Evolutionary conservation across 768 basidiomycete genomes (phyloP).

Genomic region (Boletus rubroflammeus): DNA sequence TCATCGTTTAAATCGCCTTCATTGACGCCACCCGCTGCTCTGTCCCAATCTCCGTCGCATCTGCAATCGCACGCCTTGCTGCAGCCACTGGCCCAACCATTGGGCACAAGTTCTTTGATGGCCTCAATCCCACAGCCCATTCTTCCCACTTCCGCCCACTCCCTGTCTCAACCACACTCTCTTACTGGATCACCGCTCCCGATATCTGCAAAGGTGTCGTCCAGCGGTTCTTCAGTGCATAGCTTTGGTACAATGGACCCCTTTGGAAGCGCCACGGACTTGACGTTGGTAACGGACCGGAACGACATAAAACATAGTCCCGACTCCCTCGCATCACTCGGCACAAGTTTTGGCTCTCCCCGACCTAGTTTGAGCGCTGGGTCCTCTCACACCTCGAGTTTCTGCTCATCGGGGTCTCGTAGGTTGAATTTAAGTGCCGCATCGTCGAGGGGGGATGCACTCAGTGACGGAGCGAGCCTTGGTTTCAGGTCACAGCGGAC

Average conservation of each 20-base stretch:
- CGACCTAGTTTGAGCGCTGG: constrained; percentile 25
- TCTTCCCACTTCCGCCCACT: constrained; percentile 17
- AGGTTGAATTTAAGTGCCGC: constrained; percentile 17
- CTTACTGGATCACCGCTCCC: constrained; percentile 28
- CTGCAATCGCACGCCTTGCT: constrained; percentile 12
- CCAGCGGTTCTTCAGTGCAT: constrained; percentile 21
- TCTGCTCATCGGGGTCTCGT: constrained; percentile 25
- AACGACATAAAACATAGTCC: constrained; percentile 23
- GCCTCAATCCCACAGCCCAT: constrained; percentile 21
- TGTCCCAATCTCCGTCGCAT: constrained; percentile 24
- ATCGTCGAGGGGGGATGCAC: constrained; percentile 20
- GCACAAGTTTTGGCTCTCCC: constrained; percentile 25
- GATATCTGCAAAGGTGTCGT: constrained; percentile 21
- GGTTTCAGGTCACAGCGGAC: constrained; percentile 21
- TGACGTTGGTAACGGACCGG: constrained; percentile 25
- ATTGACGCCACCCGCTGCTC: constrained; percentile 10
- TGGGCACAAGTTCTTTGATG: constrained; percentile 14
- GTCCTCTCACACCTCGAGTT: constrained; percentile 29
- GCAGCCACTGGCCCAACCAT: constrained; percentile 19
- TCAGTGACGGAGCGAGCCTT: constrained; percentile 15
- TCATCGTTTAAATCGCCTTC: constrained; percentile 27
- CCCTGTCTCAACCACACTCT: constrained; percentile 28
- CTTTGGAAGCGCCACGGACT: constrained; percentile 14
- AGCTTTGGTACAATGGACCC: constrained; percentile 12
- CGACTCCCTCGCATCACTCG: constrained; percentile 26